These are phyloP conservation scores for Cadophora luteo-olivacea DNA, from an alignment of 2,329 filamentous ascomycete species.

Conservation along the genomic window DNA sequence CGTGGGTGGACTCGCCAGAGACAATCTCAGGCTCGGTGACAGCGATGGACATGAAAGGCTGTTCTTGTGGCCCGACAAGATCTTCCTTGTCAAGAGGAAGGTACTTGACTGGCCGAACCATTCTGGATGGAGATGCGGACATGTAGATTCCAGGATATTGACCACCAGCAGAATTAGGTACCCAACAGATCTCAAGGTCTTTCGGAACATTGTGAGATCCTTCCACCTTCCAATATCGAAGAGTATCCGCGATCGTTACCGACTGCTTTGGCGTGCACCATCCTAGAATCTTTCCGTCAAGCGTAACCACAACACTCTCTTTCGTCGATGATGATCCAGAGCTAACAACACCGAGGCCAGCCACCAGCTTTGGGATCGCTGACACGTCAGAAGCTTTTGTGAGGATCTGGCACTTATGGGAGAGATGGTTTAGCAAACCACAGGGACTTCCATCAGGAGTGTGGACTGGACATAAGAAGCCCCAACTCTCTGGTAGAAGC, in stretches of 20 bases:
- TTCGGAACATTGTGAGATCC: conserved; percentile 80
- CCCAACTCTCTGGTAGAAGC: conserved; percentile 95
- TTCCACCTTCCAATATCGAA: conserved; percentile 95
- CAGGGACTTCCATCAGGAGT: conserved; percentile 96
- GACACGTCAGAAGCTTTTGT: conserved; percentile 78
- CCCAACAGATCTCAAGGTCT: conserved; percentile 89
- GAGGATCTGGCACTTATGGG: conserved; percentile 92
- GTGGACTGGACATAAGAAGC: conserved; percentile 95
- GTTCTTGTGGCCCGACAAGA: conserved; percentile 90
- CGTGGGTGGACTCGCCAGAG: conserved; percentile 89
- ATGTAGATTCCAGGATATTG: conserved; percentile 97
- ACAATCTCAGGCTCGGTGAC: conserved; percentile 87
- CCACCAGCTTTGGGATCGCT: conserved; percentile 73
- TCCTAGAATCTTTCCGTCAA: conserved; percentile 89
- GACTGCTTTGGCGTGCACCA: conserved; percentile 90
- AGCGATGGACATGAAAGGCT: conserved; percentile 98
- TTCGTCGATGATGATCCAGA: conserved; percentile 79
- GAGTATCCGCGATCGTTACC: conserved; percentile 79
- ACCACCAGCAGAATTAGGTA: conserved; percentile 87
- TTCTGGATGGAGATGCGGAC: conserved; percentile 82
- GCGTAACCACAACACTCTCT: conserved; percentile 86
- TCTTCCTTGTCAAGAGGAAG: conserved; percentile 85
- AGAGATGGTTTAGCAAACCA: conserved; percentile 91
- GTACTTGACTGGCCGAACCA: conserved; percentile 93
- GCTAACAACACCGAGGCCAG: conserved; percentile 79